These are phyloP conservation scores for Carpinus viminea DNA, from an alignment of 306 rosid species.

Conservation along the genomic window DNA sequence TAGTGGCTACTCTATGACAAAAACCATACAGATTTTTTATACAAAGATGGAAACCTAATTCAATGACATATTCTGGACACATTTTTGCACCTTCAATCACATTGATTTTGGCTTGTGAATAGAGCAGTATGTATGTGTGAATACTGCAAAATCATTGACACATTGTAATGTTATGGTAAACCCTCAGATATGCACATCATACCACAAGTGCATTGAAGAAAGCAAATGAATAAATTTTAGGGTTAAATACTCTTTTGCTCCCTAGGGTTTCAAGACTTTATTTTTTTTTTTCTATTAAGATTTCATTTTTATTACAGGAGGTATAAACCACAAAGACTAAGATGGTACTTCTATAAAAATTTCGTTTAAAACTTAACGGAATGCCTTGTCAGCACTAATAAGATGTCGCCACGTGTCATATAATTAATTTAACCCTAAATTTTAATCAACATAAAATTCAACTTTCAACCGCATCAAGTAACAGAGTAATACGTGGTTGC, in stretches of 20 bases:
- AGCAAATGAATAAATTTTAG: background rate
- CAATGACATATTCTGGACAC: conserved; percentile 13
- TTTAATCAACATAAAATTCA: background rate
- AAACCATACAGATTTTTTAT: conserved; percentile 7
- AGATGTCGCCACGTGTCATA: no score
- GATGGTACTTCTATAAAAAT: no score
- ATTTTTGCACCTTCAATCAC: conserved; percentile 21
- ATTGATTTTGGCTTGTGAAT: conserved; percentile 12
- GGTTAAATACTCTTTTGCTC: no score
- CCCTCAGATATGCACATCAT: conserved; percentile 1
- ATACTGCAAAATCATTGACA: conserved; percentile 23
- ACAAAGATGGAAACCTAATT: conserved; percentile 21
- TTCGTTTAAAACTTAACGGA: no score
- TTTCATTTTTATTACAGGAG: no score
- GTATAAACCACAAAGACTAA: no score
- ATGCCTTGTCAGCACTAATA: no score
- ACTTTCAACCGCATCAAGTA: background rate
- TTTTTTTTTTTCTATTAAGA: no score
- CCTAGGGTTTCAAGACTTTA: no score
- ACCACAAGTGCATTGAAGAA: background rate
- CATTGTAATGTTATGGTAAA: background rate
- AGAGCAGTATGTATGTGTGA: conserved; percentile 8
- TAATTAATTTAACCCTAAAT: no score
- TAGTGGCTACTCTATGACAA: conserved; percentile 14
- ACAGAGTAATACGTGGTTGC: background rate